phyloP scores from a whole-genome alignment of 805 yeast species.

The Nakazawaea pomicola region DNA sequence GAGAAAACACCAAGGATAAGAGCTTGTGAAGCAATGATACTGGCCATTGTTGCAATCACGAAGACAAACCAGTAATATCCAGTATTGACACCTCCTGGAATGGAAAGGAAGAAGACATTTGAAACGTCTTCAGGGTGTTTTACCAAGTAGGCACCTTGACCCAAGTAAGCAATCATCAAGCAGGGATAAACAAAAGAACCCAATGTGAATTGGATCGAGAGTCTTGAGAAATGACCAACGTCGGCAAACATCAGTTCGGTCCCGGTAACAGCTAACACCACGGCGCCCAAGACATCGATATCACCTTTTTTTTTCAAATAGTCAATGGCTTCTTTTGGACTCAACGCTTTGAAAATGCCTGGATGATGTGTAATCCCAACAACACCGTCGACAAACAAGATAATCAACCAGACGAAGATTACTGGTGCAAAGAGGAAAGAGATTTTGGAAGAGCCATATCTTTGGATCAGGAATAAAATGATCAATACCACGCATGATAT shows the following conservation, averaged over 20 bases:
- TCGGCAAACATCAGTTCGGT: conserved; percentile 65
- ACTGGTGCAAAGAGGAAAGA: conserved; percentile 50
- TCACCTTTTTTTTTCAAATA: conserved; percentile 32
- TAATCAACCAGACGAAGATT: conserved; percentile 44
- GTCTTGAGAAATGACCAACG: conserved; percentile 49
- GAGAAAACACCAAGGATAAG: conserved; percentile 51
- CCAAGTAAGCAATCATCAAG: conserved; percentile 47
- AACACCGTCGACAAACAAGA: conserved; percentile 40
- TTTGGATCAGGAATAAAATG: conserved; percentile 40
- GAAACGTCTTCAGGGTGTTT: conserved; percentile 32
- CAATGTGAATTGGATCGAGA: conserved; percentile 45
- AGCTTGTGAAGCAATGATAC: conserved; percentile 59
- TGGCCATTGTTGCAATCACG: conserved; percentile 47
- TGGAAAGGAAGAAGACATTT: conserved; percentile 42
- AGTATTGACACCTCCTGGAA: conserved; percentile 44
- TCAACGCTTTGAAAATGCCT: conserved; percentile 39
- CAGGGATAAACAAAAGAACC: conserved; percentile 45
- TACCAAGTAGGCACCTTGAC: conserved; percentile 49
- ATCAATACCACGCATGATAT: conserved; percentile 45
- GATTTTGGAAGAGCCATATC: conserved; percentile 45
- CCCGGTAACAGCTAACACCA: conserved; percentile 54
- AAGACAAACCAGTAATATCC: conserved; percentile 47
- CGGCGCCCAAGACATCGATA: conserved; percentile 41
- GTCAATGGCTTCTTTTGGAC: conserved; percentile 48
- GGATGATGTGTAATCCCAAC: conserved; percentile 40